Base-by-base conservation (phyloP, 192 early-diverging fungal species). In the Polychytrium aggregatum region DNA sequence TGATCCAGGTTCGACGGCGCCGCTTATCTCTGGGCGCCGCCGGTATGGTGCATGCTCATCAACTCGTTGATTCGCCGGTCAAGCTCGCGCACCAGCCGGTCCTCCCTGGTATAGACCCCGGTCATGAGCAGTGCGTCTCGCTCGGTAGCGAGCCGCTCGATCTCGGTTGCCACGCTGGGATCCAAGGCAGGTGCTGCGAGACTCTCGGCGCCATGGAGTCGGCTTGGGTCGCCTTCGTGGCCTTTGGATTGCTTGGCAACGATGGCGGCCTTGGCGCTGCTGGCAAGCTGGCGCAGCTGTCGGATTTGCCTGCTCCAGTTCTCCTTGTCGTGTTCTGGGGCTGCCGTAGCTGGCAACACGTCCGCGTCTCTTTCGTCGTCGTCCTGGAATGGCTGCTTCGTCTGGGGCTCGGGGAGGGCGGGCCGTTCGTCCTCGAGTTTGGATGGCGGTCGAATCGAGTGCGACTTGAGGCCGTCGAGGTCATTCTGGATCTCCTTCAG, bases 61-160 rank as follows among this genome's bases (percentile, higher is more conserved):
- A 68, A 37, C 44, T 57, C 36, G 26, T 39, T 26, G 24, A 68
- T 60, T 14, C 65, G 31, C 4, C n/a, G 14, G 29, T 64, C 68
- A 21, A 71, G 30, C 52, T 71, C 68, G 17, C 55, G 40, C n/a
- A 72, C 55, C 44, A 74, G 44, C 43, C 51, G 40, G 44, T 74
- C 72, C 8, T 61, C 60, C n/a, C 53, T 29, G 20, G 38, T 56
- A 38, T 74, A 74, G 9, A 74, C 34, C 2, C 67, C 72, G 27
- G 59, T 61, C 18, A 53, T 40, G 2, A 74, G 37, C 54, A 74
- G 45, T 3, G 60, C 54, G 31, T 60, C 68, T 27, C 59, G 35
- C 56, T 74, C 72, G 13, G 42, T 60, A 5, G 53, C 59, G 8
- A 74, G 53, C 14, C 72, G 38, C 10, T 71, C 72, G 3, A 71